Evolutionary conservation across 1,139 yeast species (phyloP).

Genomic region (Geotrichum fermentans): DNA sequence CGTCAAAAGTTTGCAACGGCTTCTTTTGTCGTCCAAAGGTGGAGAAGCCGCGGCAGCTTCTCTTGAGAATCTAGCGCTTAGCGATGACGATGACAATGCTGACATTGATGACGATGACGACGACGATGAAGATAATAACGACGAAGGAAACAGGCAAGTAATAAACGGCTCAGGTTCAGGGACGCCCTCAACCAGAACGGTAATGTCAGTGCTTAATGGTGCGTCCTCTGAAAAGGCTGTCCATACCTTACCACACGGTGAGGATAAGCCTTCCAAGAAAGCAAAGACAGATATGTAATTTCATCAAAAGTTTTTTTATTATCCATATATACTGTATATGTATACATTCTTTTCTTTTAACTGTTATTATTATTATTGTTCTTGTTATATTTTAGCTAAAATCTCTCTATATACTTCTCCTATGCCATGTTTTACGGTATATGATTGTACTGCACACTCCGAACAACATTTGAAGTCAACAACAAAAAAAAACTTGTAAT

Average conservation of each 20-base stretch:
- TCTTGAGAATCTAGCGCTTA: not conserved
- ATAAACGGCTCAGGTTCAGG: too few relatives aligned
- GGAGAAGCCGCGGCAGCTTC: not conserved
- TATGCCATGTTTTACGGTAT: too few relatives aligned
- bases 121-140: not conserved
- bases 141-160: too few relatives aligned
- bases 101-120: not conserved
- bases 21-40: not conserved
- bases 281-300: not conserved
- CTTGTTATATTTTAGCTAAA: too few relatives aligned
- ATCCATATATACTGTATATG: too few relatives aligned
- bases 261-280: conserved; percentile 2
- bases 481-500: too few relatives aligned
- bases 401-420: not conserved
- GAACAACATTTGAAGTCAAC: too few relatives aligned
- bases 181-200: too few relatives aligned
- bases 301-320: too few relatives aligned
- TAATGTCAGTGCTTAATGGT: conserved; percentile 2
- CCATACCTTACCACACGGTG: too few relatives aligned
- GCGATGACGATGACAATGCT: not conserved
- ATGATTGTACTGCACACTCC: too few relatives aligned
- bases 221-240: not conserved
- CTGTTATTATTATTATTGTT: not conserved
- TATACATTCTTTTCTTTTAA: not conserved
- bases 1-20: not conserved